phyloP scores from a whole-genome alignment of 345 rosid genomes.

The Salix viminalis region DNA sequence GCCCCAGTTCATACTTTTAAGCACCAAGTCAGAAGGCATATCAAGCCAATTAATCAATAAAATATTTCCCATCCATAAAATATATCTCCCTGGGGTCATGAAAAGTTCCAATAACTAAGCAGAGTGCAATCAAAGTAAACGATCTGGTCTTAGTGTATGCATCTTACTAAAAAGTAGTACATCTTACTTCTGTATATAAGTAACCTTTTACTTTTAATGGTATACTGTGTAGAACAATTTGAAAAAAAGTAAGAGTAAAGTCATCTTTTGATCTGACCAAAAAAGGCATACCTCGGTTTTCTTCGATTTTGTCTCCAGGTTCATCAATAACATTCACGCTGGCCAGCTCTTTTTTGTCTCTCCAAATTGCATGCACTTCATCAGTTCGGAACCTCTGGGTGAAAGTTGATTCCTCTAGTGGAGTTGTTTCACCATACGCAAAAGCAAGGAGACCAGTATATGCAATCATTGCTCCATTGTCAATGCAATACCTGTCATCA shows the following conservation, averaged over 20 bases:
- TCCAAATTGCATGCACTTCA: constrained; percentile 89
- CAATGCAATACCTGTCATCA: constrained; percentile 83
- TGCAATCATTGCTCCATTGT: constrained; percentile 99
- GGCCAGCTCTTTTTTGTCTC: constrained; percentile 42
- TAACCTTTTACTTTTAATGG: neutral
- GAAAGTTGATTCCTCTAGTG: constrained; percentile 77
- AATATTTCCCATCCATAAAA: too few species aligned
- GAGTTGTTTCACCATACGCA: constrained; percentile 64
- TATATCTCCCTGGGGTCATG: neutral
- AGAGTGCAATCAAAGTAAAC: neutral
- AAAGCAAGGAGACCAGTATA: constrained; percentile 81
- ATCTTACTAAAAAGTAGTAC: neutral
- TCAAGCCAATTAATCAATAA: too few species aligned
- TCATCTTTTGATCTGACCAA: neutral
- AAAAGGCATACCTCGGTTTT: constrained; percentile 2
- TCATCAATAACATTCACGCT: neutral
- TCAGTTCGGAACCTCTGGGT: constrained; percentile 90
- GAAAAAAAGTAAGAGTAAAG: too few species aligned
- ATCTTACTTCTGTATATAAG: neutral
- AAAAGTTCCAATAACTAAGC: neutral
- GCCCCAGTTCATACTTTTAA: too few species aligned
- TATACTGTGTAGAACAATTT: neutral
- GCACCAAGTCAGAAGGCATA: neutral
- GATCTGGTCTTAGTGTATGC: neutral
- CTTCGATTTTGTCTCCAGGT: neutral